Base-by-base conservation (phyloP, 2,329 filamentous ascomycete species). In the Emergomyces orientalis region DNA sequence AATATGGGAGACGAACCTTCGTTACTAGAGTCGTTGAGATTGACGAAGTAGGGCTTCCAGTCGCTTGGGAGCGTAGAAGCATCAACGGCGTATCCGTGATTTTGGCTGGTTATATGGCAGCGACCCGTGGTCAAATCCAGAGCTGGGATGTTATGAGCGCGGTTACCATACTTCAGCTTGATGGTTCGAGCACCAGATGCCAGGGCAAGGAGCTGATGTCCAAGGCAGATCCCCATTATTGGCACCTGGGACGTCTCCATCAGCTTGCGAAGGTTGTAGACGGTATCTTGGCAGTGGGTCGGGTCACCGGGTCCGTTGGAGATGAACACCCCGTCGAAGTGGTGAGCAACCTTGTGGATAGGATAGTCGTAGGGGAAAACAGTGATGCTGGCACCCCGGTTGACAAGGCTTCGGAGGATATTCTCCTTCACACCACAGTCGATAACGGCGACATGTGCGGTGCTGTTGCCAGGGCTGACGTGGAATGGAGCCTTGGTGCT, bases 341-440 rank as follows among this genome's bases (percentile, higher is more conserved):
- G 91, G 78, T 95, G 89, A 63, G 94, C 90, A 45, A 97, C 90
- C 84, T 97, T 97, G 84, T 97, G 92, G 75, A 99, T 94, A 61
- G 92, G 93, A 80, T 94, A 97, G 81, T 97, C 87, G 79, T 89
- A 97, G 64, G 94, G 94, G 82, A 99, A 95, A 71, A 91, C 90
- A 49, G 94, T 97, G 67, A 96, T 89, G 67, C 90, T 92, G 61
- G 92, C 90, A 65, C 94, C 94, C 67, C 94, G 91, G 78, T 85
- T 88, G 73, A 97, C 92, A 65, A 99, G 83, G 76, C 90, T 95
- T 73, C 94, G 91, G 64, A 99, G 87, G 71, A 99, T 99, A 82
- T 99, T 99, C 85, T 99, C 94, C 85, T 99, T 99, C 69, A 97
- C 94, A 81, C 94, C 94, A 73, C 94, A 99, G 79, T 99, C 94